Percentiles rank a stretch among this genome's conserved stretches.
phyloP scores from a whole-genome alignment of 306 rosid species.

The Canavalia gladiata region DNA sequence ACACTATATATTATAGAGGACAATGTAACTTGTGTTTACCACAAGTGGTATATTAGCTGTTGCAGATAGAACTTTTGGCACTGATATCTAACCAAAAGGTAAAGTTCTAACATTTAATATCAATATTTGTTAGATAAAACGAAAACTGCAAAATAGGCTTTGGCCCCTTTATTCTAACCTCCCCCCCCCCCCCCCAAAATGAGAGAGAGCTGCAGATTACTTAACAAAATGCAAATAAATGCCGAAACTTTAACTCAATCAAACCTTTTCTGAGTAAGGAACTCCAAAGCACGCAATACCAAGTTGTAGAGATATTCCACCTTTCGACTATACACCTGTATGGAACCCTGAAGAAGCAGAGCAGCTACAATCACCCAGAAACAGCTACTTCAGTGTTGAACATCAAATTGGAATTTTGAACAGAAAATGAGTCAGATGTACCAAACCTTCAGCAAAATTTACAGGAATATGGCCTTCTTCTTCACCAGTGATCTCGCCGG shows the following conservation, averaged over 20 bases:
- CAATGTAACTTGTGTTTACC: not conserved
- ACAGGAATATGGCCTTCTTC: conserved; percentile 64
- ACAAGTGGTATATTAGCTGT: not conserved
- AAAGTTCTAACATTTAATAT: not conserved
- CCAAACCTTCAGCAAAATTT: conserved; percentile 92
- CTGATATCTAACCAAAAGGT: not conserved
- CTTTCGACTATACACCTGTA: conserved; percentile 95
- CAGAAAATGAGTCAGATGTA: not conserved
- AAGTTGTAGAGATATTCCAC: conserved; percentile 88
- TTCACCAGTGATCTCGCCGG: conserved; percentile 77
- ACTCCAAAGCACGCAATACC: conserved; percentile 93
- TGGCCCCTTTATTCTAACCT: not conserved
- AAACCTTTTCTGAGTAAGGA: conserved; percentile 93
- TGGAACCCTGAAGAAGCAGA: conserved; percentile 90
- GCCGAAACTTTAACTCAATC: conserved; percentile 26
- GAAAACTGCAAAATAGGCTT: not conserved
- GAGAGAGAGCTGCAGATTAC: not conserved
- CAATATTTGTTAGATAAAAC: not conserved
- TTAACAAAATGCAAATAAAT: conserved; percentile 1
- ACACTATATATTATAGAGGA: conserved; percentile 11
- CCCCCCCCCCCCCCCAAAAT: not conserved
- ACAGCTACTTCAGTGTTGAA: conserved; percentile 41
- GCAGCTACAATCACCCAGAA: conserved; percentile 80
- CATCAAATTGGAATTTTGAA: not conserved
- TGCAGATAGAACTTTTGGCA: not conserved